A percentile compares a stretch with the other conserved stretches of the same genome.
Conservation (phyloP, 495 filamentous ascomycete genomes). For the Penicillium desertorum region DNA sequence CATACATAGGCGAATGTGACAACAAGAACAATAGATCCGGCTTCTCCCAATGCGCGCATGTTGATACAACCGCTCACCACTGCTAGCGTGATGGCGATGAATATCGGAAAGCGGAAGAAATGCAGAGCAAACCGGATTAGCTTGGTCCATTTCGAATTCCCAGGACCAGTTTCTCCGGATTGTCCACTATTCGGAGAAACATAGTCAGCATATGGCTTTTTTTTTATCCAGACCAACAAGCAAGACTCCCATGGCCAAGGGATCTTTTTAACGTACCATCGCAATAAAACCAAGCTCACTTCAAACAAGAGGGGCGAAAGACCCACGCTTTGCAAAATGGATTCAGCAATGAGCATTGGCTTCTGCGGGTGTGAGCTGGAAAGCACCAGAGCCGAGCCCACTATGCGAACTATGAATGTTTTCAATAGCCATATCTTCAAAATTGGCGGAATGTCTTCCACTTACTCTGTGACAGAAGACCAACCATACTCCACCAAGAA, state of each 20-base stretch:
- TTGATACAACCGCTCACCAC: conserved; percentile 28
- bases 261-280: conserved; percentile 24
- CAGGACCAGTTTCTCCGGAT: conserved; percentile 31
- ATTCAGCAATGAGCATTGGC: conserved; percentile 29
- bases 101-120: conserved; percentile 31
- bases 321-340: conserved; percentile 31
- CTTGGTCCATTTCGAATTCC: conserved; percentile 32
- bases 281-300: conserved; percentile 35
- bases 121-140: conserved; percentile 17
- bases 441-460: neutral
- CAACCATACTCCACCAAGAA: conserved; percentile 34
- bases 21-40: conserved; percentile 28
- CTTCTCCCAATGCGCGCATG: conserved; percentile 22
- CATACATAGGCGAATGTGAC: conserved; percentile 31
- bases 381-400: conserved; percentile 30
- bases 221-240: too few relatives aligned
- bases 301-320: conserved; percentile 40
- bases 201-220: neutral
- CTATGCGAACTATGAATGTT: conserved; percentile 29
- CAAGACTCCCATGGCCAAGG: neutral
- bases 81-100: conserved; percentile 28
- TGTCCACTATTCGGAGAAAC: conserved; percentile 26
- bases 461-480: conserved; percentile 32
- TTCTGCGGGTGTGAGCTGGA: conserved; percentile 20
- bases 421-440: neutral